These are phyloP conservation scores for Fragaria nilgerrensis DNA, from an alignment of 306 rosid genomes.

Conservation along the genomic window DNA sequence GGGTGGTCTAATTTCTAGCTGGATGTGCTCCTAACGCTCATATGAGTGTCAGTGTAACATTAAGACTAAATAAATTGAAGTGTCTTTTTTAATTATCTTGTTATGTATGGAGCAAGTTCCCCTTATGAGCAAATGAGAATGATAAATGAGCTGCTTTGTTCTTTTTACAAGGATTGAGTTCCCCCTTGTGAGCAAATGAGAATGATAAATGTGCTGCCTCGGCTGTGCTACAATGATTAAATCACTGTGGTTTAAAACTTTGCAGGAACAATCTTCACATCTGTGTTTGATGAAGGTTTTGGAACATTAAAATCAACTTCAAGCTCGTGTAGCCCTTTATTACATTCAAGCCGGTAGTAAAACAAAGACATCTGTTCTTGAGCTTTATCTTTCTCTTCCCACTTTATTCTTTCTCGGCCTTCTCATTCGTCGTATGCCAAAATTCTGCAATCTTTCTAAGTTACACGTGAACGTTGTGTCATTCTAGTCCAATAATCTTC, in stretches of 20 bases:
- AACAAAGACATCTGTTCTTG: not conserved
- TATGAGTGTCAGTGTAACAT: slow-evolving; percentile 25
- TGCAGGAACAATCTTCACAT: not conserved
- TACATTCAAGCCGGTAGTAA: not conserved
- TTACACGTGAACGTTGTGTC: no score
- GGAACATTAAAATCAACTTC: no score
- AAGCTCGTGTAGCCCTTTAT: no score
- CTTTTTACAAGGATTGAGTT: not conserved
- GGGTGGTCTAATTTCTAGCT: slow-evolving; percentile 23
- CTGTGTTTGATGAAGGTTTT: not conserved
- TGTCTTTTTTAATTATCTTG: not conserved
- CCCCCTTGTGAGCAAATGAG: not conserved
- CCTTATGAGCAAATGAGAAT: not conserved
- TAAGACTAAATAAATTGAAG: slow-evolving; percentile 22
- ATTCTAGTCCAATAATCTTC: not conserved
- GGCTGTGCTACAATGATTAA: not conserved
- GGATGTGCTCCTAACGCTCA: slow-evolving; percentile 17
- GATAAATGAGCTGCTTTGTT: not conserved
- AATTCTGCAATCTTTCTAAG: no score
- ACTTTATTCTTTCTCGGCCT: no score
- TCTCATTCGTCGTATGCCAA: not conserved
- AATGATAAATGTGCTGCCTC: not conserved
- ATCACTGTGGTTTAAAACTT: not conserved
- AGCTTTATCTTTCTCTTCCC: not conserved
- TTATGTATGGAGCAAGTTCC: not conserved